Base-by-base conservation (phyloP, 2,329 filamentous ascomycete genomes). In the Calonectria pseudoreteaudii region DNA sequence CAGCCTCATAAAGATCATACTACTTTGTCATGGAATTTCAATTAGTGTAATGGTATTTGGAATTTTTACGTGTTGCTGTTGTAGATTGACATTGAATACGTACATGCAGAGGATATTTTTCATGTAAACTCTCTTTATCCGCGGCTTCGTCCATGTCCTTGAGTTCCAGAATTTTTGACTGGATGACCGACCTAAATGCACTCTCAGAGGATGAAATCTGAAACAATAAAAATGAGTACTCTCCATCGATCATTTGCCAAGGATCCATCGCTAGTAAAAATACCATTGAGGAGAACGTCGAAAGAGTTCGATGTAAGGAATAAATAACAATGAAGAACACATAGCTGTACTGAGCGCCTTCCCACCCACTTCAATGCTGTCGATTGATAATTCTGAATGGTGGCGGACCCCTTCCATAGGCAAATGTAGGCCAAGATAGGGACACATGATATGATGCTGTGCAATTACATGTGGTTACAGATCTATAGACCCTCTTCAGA, bases 241-340 rank as follows among this genome's bases (percentile, higher is more conserved):
- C 74, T 80, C 76, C 79, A 80, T 13, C 79, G 73, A 56, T 80
- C 78, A 7, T 66, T 72, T 2, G 80, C 72, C 10, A 74, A 74
- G 2, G 56, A 60, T n/a, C 77, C 76, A 1, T 80, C 77, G 0
- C 78, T 75, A 10, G 72, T 36, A 68, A 79, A 80, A 4, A 70
- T 68, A 11, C 74, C 78, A 18, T 78, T 73, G 1, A 80, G 58
- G 4, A 80, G 68, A 2, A 89, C 78, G 0, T 88, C 90, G 50
- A 86, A 88, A 4, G 89, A 88, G 76, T 93, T 90, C 6, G 87
- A 90, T 1, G 90, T 90, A 14, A 93, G 86, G 86, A 90, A 91
- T 65, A 92, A 86, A 78, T 93, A 92, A 79, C 89, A 89, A 71
- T 92, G 90, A 49, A 93, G 83, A 1, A 91, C 85, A 75, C 90